Evolutionary conservation across 805 yeast genomes (phyloP).

Genomic region (Sugiyamaella americana): DNA sequence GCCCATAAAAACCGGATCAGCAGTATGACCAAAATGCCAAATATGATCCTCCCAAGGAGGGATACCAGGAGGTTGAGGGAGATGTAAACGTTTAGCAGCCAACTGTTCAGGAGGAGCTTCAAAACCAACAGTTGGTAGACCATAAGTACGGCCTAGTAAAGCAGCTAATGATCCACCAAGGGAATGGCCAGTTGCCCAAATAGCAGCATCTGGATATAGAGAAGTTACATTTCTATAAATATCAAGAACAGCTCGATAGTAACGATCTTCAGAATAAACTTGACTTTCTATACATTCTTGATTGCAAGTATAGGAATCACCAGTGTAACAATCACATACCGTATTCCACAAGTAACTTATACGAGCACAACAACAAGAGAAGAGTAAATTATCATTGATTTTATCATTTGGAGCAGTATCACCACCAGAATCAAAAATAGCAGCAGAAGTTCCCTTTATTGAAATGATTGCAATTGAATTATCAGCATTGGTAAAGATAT

Average conservation of each 20-base stretch:
- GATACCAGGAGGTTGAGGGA: conserved; percentile 89
- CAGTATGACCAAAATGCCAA: conserved; percentile 96
- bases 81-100: conserved; percentile 76
- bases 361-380: conserved; percentile 95
- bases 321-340: conserved; percentile 86
- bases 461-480: conserved; percentile 64
- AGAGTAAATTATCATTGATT: conserved; percentile 77
- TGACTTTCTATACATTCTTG: conserved; percentile 80
- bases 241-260: conserved; percentile 72
- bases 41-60: conserved; percentile 72
- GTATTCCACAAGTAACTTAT: conserved; percentile 88
- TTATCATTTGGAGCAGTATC: conserved; percentile 81
- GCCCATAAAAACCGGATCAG: conserved; percentile 95
- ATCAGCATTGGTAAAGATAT: conserved; percentile 63
- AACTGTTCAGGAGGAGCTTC: conserved; percentile 91
- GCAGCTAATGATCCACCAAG: conserved; percentile 84
- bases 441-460: conserved; percentile 88
- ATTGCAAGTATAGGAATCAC: conserved; percentile 75
- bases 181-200: conserved; percentile 95
- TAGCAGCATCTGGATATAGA: conserved; percentile 60
- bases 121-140: conserved; percentile 81
- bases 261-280: conserved; percentile 65
- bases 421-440: conserved; percentile 45
- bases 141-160: conserved; percentile 80
- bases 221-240: conserved; percentile 65